Evolutionary conservation across 495 filamentous ascomycete genomes (phyloP).

Genomic region (Daldinia vernicosa): DNA sequence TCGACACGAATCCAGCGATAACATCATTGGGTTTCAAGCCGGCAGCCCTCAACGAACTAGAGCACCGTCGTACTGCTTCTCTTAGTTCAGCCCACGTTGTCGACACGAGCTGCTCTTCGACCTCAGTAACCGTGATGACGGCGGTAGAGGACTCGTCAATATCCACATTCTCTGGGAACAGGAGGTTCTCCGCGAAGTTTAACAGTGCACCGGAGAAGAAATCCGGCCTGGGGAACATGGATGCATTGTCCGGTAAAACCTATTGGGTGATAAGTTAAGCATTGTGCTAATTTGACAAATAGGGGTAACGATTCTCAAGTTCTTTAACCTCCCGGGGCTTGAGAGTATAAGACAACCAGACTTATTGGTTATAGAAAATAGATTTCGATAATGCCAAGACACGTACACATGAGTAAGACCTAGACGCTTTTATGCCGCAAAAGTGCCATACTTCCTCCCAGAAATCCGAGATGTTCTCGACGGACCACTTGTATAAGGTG

Average conservation of each 20-base stretch:
- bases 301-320: neutral
- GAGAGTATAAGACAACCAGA: neutral
- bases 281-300: neutral
- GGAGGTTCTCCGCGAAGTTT: conserved; percentile 93
- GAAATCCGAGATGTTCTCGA: conserved; percentile 75
- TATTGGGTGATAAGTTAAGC: conserved; percentile 47
- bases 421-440: conserved; percentile 75
- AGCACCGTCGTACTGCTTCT: conserved; percentile 76
- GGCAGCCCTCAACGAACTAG: conserved; percentile 70
- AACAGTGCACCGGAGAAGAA: conserved; percentile 83
- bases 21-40: conserved; percentile 77
- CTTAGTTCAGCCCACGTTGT: conserved; percentile 82
- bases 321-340: neutral
- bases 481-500: conserved; percentile 83
- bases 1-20: conserved; percentile 83
- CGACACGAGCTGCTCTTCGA: conserved; percentile 66
- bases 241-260: conserved; percentile 71
- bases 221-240: conserved; percentile 83
- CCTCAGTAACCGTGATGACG: conserved; percentile 78
- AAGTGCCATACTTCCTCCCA: conserved; percentile 91
- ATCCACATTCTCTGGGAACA: conserved; percentile 70
- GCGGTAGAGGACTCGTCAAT: conserved; percentile 68
- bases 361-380: neutral
- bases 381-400: conserved; percentile 14
- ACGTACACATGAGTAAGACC: conserved; percentile 67